phyloP scores from a whole-genome alignment of 1,284 basidiomycete genomes.

The Gymnopus androsaceus region DNA sequence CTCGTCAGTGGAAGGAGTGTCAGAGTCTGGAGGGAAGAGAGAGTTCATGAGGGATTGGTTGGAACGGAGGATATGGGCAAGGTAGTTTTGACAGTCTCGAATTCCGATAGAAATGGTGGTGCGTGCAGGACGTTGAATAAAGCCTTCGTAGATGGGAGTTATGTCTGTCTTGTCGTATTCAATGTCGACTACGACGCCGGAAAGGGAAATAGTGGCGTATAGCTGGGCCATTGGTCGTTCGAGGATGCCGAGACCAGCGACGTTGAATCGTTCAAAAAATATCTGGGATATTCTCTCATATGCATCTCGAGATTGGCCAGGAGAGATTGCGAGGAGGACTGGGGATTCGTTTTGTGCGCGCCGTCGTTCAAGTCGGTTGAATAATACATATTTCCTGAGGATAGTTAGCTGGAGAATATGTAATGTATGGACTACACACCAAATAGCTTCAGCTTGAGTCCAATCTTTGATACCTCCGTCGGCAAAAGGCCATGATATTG shows the following conservation, averaged over 20 bases:
- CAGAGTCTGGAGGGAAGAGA: conserved; percentile 50
- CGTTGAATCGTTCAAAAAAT: conserved; percentile 96
- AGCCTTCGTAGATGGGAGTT: conserved; percentile 79
- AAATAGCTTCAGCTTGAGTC: conserved; percentile 89
- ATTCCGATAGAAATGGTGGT: conserved; percentile 67
- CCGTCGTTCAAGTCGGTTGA: conserved; percentile 74
- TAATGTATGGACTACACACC: conserved; percentile 52
- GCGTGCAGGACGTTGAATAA: conserved; percentile 63
- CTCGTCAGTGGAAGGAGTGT: conserved; percentile 46
- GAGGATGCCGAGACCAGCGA: conserved; percentile 81
- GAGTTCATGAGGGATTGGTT: conserved; percentile 67
- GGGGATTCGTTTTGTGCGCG: conserved; percentile 88
- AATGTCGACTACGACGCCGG: conserved; percentile 85
- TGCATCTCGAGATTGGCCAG: conserved; percentile 71
- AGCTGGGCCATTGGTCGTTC: conserved; percentile 85
- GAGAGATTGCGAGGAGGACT: conserved; percentile 72
- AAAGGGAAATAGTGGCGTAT: conserved; percentile 79
- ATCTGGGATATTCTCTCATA: conserved; percentile 82
- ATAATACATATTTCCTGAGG: conserved; percentile 88
- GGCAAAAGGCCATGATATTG: conserved; percentile 84
- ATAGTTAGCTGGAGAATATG: conserved; percentile 7
- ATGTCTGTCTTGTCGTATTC: conserved; percentile 78
- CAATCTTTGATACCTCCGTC: conserved; percentile 79
- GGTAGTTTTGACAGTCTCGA: conserved; percentile 73
- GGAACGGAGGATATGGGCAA: conserved; percentile 69